Evolutionary conservation across 805 yeast species (phyloP).

Genomic region (Tetrapisispora fleetii): DNA sequence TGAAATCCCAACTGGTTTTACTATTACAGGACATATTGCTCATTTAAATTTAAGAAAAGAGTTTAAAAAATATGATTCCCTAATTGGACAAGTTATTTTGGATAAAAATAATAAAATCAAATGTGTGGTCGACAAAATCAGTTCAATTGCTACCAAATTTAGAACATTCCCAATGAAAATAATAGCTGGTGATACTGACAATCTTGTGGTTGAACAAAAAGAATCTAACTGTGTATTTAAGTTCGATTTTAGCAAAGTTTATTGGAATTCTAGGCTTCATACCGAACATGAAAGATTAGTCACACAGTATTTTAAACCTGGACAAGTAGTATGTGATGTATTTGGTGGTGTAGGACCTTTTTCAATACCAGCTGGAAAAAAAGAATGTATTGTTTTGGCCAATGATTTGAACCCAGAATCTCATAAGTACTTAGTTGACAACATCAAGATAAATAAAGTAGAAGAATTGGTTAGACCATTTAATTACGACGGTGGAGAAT

Average conservation of each 20-base stretch:
- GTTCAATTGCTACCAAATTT: constrained; percentile 75
- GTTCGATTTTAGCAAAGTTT: constrained; percentile 87
- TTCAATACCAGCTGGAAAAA: constrained; percentile 91
- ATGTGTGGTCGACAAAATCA: constrained; percentile 88
- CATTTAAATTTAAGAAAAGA: constrained; percentile 80
- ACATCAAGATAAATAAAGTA: constrained; percentile 57
- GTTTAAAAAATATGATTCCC: constrained; percentile 65
- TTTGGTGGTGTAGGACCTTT: constrained; percentile 99
- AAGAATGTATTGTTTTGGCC: constrained; percentile 69
- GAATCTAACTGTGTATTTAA: constrained; percentile 80
- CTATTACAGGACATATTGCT: constrained; percentile 91
- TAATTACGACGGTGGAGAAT: constrained; percentile 76
- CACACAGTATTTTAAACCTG: constrained; percentile 41
- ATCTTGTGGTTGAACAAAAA: constrained; percentile 67
- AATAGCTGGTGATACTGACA: constrained; percentile 66
- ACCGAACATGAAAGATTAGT: constrained; percentile 88
- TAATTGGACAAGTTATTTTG: constrained; percentile 83
- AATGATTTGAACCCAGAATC: constrained; percentile 91
- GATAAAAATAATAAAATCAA: constrained; percentile 70
- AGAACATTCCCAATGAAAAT: constrained; percentile 92
- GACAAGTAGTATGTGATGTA: constrained; percentile 82
- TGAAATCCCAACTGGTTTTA: constrained; percentile 83
- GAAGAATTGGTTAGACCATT: constrained; percentile 45
- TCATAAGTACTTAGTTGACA: constrained; percentile 55
- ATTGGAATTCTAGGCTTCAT: constrained; percentile 93